A percentile compares a stretch with the other conserved stretches of the same genome.
Conservation (phyloP, 768 basidiomycete species). For the Amanita exitialis region DNA sequence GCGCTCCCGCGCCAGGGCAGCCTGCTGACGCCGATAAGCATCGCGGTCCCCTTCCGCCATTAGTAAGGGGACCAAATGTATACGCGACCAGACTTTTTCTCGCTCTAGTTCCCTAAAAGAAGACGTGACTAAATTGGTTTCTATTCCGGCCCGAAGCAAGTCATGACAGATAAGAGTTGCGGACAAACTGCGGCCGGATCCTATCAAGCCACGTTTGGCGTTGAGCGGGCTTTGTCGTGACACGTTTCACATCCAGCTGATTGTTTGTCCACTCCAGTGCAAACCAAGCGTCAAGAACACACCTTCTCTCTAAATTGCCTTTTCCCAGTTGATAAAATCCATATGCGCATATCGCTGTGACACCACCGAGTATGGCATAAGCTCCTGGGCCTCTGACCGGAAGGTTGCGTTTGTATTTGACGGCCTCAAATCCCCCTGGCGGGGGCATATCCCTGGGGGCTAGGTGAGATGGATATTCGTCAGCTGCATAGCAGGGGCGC, state of each 20-base stretch:
- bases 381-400: slow-evolving; percentile 85
- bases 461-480: slow-evolving; percentile 8
- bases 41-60: slow-evolving; percentile 94
- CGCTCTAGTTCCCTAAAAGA: slow-evolving; percentile 76
- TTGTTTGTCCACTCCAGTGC: slow-evolving; percentile 13
- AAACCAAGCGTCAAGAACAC: slow-evolving; percentile 25
- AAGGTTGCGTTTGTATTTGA: slow-evolving; percentile 95
- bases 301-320: slow-evolving; percentile 93
- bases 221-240: slow-evolving; percentile 44
- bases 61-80: slow-evolving; percentile 86
- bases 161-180: slow-evolving; percentile 31
- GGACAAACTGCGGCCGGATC: slow-evolving; percentile 46
- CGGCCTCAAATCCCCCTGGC: slow-evolving; percentile 79
- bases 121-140: slow-evolving; percentile 29
- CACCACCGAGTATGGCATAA: slow-evolving; percentile 75
- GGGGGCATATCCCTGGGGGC: slow-evolving; percentile 87
- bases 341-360: slow-evolving; percentile 76
- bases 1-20: slow-evolving; percentile 68
- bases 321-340: slow-evolving; percentile 88
- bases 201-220: slow-evolving; percentile 58
- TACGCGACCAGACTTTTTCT: slow-evolving; percentile 92
- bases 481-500: slow-evolving; percentile 20
- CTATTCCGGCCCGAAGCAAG: slow-evolving; percentile 28
- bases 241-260: slow-evolving; percentile 69
- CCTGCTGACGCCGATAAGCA: slow-evolving; percentile 69